A percentile compares a stretch with the other conserved stretches of the same genome.
Evolutionary conservation across 2,329 filamentous ascomycete species (phyloP).

Genomic region (Sporothrix luriei): DNA sequence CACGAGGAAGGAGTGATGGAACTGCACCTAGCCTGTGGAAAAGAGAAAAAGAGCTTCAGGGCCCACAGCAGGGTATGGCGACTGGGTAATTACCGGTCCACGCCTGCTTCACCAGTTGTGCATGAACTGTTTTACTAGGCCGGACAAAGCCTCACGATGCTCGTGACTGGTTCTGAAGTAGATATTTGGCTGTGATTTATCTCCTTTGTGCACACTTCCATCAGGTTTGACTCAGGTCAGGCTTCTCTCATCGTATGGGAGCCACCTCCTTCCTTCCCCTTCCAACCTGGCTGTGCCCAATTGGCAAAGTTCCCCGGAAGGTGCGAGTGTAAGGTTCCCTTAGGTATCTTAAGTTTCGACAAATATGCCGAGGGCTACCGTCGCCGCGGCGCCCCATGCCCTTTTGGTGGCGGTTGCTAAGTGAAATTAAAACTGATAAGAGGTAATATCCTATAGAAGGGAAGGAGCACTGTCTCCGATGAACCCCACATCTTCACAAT

Average conservation of each 20-base stretch:
- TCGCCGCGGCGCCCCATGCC: no score
- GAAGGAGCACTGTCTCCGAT: slow-evolving; percentile 26
- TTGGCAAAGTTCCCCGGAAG: slow-evolving; percentile 3
- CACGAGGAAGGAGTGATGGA: background rate
- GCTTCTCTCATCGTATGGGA: background rate
- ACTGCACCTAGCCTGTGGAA: background rate
- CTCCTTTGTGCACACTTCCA: background rate
- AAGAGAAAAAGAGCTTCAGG: background rate
- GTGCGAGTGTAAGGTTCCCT: background rate
- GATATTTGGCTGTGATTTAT: background rate
- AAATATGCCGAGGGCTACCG: slow-evolving; percentile 19
- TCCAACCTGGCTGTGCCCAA: background rate
- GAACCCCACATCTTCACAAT: background rate
- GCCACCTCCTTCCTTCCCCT: no score
- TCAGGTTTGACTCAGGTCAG: background rate
- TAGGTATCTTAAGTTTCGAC: slow-evolving; percentile 1
- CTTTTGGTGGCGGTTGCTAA: no score
- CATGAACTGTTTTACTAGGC: background rate
- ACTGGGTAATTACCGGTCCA: no score
- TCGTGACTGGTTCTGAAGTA: background rate
- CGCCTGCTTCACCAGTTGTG: background rate
- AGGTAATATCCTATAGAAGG: background rate
- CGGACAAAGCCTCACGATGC: slow-evolving; percentile 13
- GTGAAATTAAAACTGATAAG: background rate
- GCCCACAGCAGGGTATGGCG: background rate